phyloP scores from a whole-genome alignment of 1,284 basidiomycete genomes.

The Tilletia horrida region DNA sequence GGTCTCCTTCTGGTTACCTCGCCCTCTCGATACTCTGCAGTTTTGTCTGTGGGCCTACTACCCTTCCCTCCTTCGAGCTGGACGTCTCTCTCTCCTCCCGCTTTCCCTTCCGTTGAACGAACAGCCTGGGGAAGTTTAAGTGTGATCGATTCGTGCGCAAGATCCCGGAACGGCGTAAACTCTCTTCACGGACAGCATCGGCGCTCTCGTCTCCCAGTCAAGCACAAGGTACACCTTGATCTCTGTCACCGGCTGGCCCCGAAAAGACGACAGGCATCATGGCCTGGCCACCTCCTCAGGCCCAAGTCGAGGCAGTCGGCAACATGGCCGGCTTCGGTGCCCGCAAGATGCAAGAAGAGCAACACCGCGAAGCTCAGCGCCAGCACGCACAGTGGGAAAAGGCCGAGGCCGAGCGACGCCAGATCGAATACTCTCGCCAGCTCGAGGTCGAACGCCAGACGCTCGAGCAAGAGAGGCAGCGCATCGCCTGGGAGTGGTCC shows the following conservation, averaged over 20 bases:
- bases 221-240: background rate
- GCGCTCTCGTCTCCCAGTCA: too few species aligned
- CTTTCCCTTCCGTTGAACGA: too few species aligned
- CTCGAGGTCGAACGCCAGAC: background rate
- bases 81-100: too few species aligned
- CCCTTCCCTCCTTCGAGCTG: background rate
- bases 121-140: too few species aligned
- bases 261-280: background rate
- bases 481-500: constrained; percentile 16
- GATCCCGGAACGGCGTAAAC: too few species aligned
- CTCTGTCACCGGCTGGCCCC: background rate
- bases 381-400: background rate
- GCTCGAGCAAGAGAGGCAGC: constrained; percentile 9
- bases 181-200: too few species aligned
- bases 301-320: background rate
- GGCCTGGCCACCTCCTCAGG: constrained; percentile 5
- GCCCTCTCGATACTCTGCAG: too few species aligned
- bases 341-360: constrained; percentile 14
- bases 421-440: background rate
- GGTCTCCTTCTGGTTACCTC: background rate
- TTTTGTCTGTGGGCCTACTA: too few species aligned
- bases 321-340: constrained; percentile 16
- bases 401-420: constrained; percentile 12
- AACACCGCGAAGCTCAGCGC: background rate
- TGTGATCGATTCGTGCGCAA: too few species aligned